Conservation (phyloP, 495 filamentous ascomycete genomes). For the Podospora conica region DNA sequence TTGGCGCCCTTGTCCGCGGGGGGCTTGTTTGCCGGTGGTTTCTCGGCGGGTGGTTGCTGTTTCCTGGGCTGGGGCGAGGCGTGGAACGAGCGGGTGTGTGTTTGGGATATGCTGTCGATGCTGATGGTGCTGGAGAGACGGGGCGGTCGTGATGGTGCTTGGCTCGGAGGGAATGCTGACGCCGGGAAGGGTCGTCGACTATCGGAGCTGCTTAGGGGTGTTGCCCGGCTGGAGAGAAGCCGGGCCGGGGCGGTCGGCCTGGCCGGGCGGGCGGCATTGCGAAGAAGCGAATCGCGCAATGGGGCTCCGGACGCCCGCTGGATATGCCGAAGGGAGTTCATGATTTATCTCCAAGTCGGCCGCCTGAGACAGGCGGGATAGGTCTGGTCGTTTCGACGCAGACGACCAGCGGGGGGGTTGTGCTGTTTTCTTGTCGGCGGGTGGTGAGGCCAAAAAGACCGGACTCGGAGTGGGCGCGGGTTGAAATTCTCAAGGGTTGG, state of each 20-base stretch:
- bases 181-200: conserved; percentile 19
- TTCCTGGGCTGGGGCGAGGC: conserved; percentile 30
- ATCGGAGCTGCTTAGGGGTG: conserved; percentile 15
- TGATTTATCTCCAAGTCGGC: conserved; percentile 22
- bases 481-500: background rate
- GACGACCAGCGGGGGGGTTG: conserved; percentile 2
- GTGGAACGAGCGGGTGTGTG: conserved; percentile 39
- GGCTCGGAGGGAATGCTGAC: conserved; percentile 21
- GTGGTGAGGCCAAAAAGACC: background rate
- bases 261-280: conserved; percentile 41
- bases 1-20: conserved; percentile 27
- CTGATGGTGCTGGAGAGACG: conserved; percentile 35
- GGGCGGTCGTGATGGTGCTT: conserved; percentile 37
- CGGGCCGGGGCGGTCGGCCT: conserved; percentile 51
- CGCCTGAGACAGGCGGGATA: conserved; percentile 13
- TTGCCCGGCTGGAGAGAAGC: conserved; percentile 41
- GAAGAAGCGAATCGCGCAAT: conserved; percentile 31
- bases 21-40: conserved; percentile 1
- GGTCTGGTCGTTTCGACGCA: conserved; percentile 16
- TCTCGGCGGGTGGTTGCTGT: conserved; percentile 16
- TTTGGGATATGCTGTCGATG: conserved; percentile 27
- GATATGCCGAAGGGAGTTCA: conserved; percentile 43
- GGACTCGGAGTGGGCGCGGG: background rate
- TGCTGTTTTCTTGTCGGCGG: conserved; percentile 1
- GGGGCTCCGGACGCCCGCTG: conserved; percentile 36